Evolutionary conservation across 1,284 basidiomycete genomes (phyloP).

Genomic region (Ceratobasidium sp.): DNA sequence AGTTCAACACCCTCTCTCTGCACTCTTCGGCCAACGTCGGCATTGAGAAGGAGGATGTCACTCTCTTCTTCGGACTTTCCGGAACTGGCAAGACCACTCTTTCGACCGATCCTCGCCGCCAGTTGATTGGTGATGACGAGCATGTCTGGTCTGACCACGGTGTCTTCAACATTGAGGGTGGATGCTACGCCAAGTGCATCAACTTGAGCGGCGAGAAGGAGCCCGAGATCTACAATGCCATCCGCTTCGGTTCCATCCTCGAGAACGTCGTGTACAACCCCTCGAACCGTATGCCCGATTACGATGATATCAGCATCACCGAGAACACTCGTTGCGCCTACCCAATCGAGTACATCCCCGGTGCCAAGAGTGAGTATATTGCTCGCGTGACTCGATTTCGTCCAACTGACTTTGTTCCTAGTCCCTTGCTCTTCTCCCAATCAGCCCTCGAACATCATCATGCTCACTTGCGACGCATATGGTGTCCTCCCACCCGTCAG

Average conservation of each 20-base stretch:
- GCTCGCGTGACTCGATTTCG: background rate
- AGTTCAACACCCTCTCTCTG: conserved; percentile 96
- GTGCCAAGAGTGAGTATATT: conserved; percentile 58
- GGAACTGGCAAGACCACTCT: conserved; percentile 99
- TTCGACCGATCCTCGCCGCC: conserved; percentile 87
- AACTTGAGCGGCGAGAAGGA: conserved; percentile 95
- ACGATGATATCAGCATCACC: conserved; percentile 94
- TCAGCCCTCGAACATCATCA: conserved; percentile 95
- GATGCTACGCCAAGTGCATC: conserved; percentile 99
- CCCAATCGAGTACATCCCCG: conserved; percentile 95
- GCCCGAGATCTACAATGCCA: conserved; percentile 96
- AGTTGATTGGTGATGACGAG: conserved; percentile 95
- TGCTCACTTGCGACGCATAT: conserved; percentile 98
- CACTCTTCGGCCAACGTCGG: conserved; percentile 99
- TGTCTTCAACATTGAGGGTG: conserved; percentile 99
- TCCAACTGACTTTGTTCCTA: conserved; percentile 51
- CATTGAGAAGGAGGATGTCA: conserved; percentile 86
- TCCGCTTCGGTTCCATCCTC: conserved; percentile 93
- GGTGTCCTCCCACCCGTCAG: conserved; percentile 97
- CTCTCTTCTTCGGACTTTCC: conserved; percentile 98
- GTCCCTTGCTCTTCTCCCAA: conserved; percentile 85
- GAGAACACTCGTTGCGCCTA: conserved; percentile 99
- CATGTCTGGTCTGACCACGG: conserved; percentile 98
- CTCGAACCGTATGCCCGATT: conserved; percentile 83
- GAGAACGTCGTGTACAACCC: conserved; percentile 99